phyloP scores from a whole-genome alignment of 2,329 filamentous ascomycete species.

The Trichophyton schoenleinii region DNA sequence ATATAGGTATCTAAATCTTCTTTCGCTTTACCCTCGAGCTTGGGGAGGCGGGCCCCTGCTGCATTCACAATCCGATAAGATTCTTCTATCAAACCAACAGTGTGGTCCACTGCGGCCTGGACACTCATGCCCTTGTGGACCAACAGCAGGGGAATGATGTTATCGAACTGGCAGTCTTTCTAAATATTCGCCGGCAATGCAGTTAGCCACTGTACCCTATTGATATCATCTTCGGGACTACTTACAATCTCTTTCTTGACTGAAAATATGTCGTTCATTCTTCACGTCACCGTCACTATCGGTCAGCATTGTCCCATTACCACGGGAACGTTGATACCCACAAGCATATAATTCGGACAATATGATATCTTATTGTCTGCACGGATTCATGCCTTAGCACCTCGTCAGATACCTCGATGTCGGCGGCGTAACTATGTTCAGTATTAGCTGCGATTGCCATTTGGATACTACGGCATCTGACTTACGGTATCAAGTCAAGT shows the following conservation, averaged over 20 bases:
- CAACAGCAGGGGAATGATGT: constrained; percentile 9
- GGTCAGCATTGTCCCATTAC: neutral
- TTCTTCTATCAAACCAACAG: constrained; percentile 8
- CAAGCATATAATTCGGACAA: constrained; percentile 9
- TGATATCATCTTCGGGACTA: neutral
- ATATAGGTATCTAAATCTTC: constrained; percentile 7
- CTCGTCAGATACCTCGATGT: constrained; percentile 4
- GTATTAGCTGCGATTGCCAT: neutral
- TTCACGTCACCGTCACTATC: neutral
- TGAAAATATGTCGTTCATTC: constrained; percentile 9
- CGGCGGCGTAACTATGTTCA: constrained; percentile 1
- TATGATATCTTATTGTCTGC: constrained; percentile 8
- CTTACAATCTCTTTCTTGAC: constrained; percentile 11
- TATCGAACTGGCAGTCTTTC: constrained; percentile 10
- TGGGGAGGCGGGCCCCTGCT: constrained; percentile 5
- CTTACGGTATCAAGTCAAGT: constrained; percentile 10
- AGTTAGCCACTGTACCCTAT: neutral
- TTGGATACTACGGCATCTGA: neutral
- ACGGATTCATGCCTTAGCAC: constrained; percentile 6
- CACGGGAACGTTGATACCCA: neutral
- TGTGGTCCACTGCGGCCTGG: constrained; percentile 7
- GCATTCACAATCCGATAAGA: constrained; percentile 7
- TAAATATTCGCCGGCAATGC: neutral
- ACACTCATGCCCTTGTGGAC: constrained; percentile 6
- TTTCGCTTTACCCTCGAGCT: constrained; percentile 8